These are phyloP conservation scores for Dactylonectria macrodidyma DNA, from an alignment of 2,329 filamentous ascomycete species.

Conservation along the genomic window DNA sequence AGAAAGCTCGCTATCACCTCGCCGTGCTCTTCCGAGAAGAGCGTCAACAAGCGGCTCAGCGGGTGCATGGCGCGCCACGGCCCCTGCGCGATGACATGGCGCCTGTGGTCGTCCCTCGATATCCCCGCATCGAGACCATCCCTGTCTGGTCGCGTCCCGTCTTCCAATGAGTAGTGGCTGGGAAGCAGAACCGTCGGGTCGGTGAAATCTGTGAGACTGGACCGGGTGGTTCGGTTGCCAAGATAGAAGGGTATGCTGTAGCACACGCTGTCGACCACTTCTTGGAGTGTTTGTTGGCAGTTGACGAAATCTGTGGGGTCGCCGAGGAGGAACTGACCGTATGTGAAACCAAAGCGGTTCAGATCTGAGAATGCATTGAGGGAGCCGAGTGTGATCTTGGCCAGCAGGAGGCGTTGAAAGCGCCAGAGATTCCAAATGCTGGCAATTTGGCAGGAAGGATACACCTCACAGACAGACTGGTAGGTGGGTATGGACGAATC, in stretches of 20 bases:
- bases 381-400: background rate
- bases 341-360: background rate
- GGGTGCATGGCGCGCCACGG: no score
- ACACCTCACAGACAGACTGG: background rate
- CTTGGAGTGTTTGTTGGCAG: background rate
- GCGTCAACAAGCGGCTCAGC: no score
- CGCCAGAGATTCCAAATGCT: conserved; percentile 41
- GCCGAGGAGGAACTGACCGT: background rate
- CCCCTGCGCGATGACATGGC: no score
- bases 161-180: no score
- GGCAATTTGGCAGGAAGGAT: conserved; percentile 35
- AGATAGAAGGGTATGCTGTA: conserved; percentile 39
- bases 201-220: no score
- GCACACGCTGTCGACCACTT: conserved; percentile 28
- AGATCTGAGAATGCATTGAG: background rate
- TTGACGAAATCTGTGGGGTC: no score
- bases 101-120: no score
- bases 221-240: conserved; percentile 17
- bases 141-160: no score
- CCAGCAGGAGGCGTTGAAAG: conserved; percentile 23
- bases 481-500: background rate
- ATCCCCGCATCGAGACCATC: no score
- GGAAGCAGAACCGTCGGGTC: no score
- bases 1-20: no score
- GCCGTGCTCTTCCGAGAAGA: no score